Evolutionary conservation across 306 rosid genomes (phyloP).

Genomic region (Vigna radiata): DNA sequence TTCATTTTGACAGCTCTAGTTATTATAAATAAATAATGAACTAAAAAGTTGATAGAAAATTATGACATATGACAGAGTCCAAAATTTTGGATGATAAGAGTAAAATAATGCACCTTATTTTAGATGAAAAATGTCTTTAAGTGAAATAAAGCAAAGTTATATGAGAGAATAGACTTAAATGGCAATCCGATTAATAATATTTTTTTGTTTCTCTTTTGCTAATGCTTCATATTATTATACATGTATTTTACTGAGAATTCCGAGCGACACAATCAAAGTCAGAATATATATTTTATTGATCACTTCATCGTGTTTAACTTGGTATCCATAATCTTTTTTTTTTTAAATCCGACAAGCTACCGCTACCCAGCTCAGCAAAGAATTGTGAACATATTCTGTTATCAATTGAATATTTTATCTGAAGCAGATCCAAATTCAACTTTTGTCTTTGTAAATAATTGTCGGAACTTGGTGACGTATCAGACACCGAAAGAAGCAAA

Average conservation of each 20-base stretch:
- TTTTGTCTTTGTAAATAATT: neutral
- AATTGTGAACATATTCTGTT: neutral
- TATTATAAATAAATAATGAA: too few relatives aligned
- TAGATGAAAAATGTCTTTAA: neutral
- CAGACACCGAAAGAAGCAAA: neutral
- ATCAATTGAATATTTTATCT: constrained; percentile 15
- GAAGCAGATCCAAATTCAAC: neutral
- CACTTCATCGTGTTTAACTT: neutral
- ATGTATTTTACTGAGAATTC: neutral
- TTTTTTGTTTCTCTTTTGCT: neutral
- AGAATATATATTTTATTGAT: neutral
- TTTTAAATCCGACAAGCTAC: neutral
- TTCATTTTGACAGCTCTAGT: too few relatives aligned
- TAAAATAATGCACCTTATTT: too few relatives aligned
- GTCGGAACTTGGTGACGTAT: neutral
- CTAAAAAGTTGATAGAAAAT: too few relatives aligned
- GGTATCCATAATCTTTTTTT: neutral
- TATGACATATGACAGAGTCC: too few relatives aligned
- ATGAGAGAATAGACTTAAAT: neutral
- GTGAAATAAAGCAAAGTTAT: neutral
- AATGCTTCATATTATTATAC: neutral
- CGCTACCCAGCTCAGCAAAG: neutral
- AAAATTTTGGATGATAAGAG: neutral
- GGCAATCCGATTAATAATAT: neutral
- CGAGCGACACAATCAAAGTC: neutral